These are phyloP conservation scores for Euphorbia lathyris DNA, from an alignment of 345 rosid genomes.

Conservation along the genomic window DNA sequence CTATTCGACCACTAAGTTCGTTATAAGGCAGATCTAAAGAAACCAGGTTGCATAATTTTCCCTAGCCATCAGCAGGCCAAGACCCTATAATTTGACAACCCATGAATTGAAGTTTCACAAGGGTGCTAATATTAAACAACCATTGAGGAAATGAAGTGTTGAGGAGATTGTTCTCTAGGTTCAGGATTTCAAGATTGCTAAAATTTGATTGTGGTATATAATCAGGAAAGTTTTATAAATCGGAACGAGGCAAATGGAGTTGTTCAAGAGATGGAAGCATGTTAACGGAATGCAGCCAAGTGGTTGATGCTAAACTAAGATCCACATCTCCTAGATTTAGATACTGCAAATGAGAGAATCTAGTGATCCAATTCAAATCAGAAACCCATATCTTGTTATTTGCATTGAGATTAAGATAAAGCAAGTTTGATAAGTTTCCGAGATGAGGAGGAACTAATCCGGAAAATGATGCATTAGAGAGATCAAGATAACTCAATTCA, in stretches of 20 bases:
- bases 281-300: conserved; percentile 28
- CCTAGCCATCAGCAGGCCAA: conserved; percentile 33
- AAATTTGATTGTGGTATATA: conserved; percentile 23
- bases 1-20: conserved; percentile 33
- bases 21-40: conserved; percentile 45
- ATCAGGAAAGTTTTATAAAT: conserved; percentile 12
- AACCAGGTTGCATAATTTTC: conserved; percentile 33
- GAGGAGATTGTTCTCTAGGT: conserved; percentile 43
- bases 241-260: conserved; percentile 20
- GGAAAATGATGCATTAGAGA: conserved; percentile 21
- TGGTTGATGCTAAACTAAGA: conserved; percentile 17
- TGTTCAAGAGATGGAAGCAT: conserved; percentile 33
- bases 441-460: conserved; percentile 25
- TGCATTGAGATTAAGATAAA: conserved; percentile 16
- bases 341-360: conserved; percentile 22
- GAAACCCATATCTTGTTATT: not conserved
- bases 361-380: conserved; percentile 22
- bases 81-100: conserved; percentile 26
- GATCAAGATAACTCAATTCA: conserved; percentile 23
- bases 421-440: conserved; percentile 25
- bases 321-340: conserved; percentile 24
- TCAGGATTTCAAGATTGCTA: conserved; percentile 47
- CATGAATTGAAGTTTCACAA: conserved; percentile 35
- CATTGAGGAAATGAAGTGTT: conserved; percentile 38
- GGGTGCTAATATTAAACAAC: conserved; percentile 47